Percentiles rank a stretch among this genome's conserved stretches.
Evolutionary conservation across 2,329 filamentous ascomycete species (phyloP).

Genomic region (Cladobotryum mycophilum): DNA sequence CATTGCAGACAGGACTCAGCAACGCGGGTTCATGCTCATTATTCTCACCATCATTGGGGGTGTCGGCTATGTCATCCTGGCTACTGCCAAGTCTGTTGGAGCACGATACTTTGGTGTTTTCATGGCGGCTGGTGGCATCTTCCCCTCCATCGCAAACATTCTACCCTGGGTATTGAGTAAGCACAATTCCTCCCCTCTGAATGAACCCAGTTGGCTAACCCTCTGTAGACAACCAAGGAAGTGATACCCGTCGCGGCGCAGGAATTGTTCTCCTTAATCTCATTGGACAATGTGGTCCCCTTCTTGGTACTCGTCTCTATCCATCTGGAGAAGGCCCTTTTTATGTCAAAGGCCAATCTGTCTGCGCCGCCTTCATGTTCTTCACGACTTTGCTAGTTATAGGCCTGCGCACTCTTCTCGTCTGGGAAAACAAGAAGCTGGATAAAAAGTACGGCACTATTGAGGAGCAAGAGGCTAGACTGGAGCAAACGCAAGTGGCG

Average conservation of each 20-base stretch:
- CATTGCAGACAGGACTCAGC: slow-evolving; percentile 29
- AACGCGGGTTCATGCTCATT: slow-evolving; percentile 29
- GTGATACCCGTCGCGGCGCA: slow-evolving; percentile 58
- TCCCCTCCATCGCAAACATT: slow-evolving; percentile 21
- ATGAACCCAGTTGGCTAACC: background rate
- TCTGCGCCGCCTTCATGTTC: slow-evolving; percentile 18
- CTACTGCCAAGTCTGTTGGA: slow-evolving; percentile 18
- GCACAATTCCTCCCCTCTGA: background rate
- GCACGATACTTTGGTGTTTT: slow-evolving; percentile 32
- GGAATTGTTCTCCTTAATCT: slow-evolving; percentile 71
- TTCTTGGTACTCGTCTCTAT: slow-evolving; percentile 55
- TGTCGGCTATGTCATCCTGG: slow-evolving; percentile 26
- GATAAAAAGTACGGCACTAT: slow-evolving; percentile 8
- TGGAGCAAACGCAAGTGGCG: background rate
- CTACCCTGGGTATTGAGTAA: slow-evolving; percentile 16
- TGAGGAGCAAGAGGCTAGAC: slow-evolving; percentile 4
- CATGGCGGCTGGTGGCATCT: slow-evolving; percentile 29
- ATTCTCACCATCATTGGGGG: slow-evolving; percentile 16
- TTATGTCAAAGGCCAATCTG: slow-evolving; percentile 32
- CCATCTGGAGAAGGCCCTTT: slow-evolving; percentile 48
- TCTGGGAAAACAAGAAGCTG: slow-evolving; percentile 16
- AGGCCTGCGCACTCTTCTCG: slow-evolving; percentile 9
- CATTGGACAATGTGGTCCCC: slow-evolving; percentile 67
- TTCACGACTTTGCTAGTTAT: slow-evolving; percentile 15
- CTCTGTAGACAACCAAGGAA: slow-evolving; percentile 65